Base-by-base conservation (phyloP, 495 filamentous ascomycete species). In the Bombardia bombarda region DNA sequence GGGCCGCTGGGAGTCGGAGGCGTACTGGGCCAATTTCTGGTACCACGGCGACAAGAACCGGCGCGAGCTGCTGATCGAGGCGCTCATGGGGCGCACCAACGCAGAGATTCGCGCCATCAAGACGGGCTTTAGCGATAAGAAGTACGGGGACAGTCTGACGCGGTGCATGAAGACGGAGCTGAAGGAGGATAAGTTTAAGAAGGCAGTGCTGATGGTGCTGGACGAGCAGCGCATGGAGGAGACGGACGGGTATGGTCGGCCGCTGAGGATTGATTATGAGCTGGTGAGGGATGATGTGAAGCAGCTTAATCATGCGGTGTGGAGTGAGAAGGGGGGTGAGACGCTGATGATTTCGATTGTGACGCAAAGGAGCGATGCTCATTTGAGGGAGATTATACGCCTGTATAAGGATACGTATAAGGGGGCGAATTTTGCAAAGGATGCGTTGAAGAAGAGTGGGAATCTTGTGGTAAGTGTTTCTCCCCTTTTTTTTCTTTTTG, bases 1-100 rank as follows among this genome's bases (percentile, higher is more conserved):
- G 1, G 92, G 93, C 2, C 73, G 79, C 34, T 98, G 87, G 84
- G 92, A 96, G 67, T 81, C 78, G 40, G 92, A 98, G 61, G 90
- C 86, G 1, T 96, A 92, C 70, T 98, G 92, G 87, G 90, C 93
- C 34, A 98, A 97, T 55, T 94, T 86, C 64, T 98, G 90, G 81
- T 98, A 97, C 67, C 92, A 97, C 58, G 82, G 84, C 26, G 82
- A 86, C 47, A 86, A 84, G 50, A 84, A 79, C 3, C 74, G 87
- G 2, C 77, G 87, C 16, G 87, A 98, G 59, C 67, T 98, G 17
- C 74, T 98, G 33, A 96, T 98, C 54, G 92, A 98, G 58, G 78
- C 81, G 8, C 67, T 98, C 12, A 92, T 97, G 74, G 92, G 92
- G 0, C 79, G 88, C 13, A 80, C 79, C 10, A 95, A 95, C 53